Evolutionary conservation across 805 yeast genomes (phyloP).

Genomic region (Candida chauliodis): DNA sequence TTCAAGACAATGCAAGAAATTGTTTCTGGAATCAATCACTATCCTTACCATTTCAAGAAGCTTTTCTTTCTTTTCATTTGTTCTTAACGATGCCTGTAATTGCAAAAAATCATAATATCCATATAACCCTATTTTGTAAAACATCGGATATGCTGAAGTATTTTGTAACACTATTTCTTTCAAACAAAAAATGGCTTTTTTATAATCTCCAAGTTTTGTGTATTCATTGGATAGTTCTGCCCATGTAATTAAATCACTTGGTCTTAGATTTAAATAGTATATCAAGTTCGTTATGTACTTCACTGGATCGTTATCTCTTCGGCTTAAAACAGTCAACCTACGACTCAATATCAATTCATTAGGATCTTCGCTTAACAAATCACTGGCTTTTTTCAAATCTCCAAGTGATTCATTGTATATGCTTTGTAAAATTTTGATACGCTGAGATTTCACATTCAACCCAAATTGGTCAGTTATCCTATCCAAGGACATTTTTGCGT

Average conservation of each 20-base stretch:
- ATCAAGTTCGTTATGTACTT: slow-evolving; percentile 55
- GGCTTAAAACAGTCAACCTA: slow-evolving; percentile 33
- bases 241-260: slow-evolving; percentile 78
- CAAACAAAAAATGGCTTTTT: slow-evolving; percentile 60
- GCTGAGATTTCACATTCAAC: slow-evolving; percentile 40
- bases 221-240: slow-evolving; percentile 72
- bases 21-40: slow-evolving; percentile 35
- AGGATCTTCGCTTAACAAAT: slow-evolving; percentile 23
- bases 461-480: slow-evolving; percentile 66
- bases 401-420: slow-evolving; percentile 52
- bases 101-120: slow-evolving; percentile 31
- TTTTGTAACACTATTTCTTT: slow-evolving; percentile 66
- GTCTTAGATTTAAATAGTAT: slow-evolving; percentile 57
- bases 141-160: slow-evolving; percentile 68
- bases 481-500: slow-evolving; percentile 66
- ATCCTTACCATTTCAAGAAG: slow-evolving; percentile 21
- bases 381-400: slow-evolving; percentile 25
- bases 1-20: slow-evolving; percentile 71
- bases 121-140: slow-evolving; percentile 54
- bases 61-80: slow-evolving; percentile 26
- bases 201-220: slow-evolving; percentile 54
- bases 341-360: slow-evolving; percentile 37
- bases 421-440: slow-evolving; percentile 53
- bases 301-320: slow-evolving; percentile 16
- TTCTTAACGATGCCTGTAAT: slow-evolving; percentile 4